These are phyloP conservation scores for Linum lewisii DNA, from an alignment of 345 rosid species.

Conservation along the genomic window DNA sequence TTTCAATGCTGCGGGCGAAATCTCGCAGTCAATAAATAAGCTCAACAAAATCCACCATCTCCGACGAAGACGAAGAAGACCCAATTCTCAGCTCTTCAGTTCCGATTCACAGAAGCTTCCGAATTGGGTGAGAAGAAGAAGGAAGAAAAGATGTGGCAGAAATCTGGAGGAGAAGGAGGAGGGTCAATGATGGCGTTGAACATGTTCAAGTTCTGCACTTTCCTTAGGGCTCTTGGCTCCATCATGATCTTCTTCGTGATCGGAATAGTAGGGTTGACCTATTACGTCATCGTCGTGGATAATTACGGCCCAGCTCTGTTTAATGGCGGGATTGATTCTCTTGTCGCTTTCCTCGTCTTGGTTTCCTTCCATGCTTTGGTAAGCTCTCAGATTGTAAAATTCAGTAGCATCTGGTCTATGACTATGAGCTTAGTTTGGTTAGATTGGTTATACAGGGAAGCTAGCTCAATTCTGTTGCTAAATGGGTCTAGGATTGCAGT, in stretches of 20 bases:
- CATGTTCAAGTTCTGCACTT: constrained; percentile 71
- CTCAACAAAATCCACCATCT: background rate
- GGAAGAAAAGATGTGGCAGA: background rate
- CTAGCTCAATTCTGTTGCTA: background rate
- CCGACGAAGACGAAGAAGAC: background rate
- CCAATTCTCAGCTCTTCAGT: background rate
- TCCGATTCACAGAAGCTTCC: background rate
- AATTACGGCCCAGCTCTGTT: constrained; percentile 66
- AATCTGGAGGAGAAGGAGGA: background rate
- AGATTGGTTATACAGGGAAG: no score
- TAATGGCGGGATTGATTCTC: constrained; percentile 41
- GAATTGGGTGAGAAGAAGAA: background rate
- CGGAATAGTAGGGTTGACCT: constrained; percentile 52
- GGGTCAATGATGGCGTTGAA: constrained; percentile 54
- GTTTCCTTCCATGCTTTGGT: constrained; percentile 58
- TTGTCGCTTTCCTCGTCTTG: constrained; percentile 33
- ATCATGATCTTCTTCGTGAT: constrained; percentile 59
- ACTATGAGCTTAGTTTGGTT: no score
- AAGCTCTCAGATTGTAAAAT: no score
- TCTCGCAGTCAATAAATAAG: background rate
- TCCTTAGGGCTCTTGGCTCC: constrained; percentile 70
- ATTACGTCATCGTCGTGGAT: constrained; percentile 45
- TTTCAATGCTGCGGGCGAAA: background rate
- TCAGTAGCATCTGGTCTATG: no score
- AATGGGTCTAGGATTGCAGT: no score